Evolutionary conservation across 805 yeast species (phyloP).

Genomic region (Kodamaea laetipori): DNA sequence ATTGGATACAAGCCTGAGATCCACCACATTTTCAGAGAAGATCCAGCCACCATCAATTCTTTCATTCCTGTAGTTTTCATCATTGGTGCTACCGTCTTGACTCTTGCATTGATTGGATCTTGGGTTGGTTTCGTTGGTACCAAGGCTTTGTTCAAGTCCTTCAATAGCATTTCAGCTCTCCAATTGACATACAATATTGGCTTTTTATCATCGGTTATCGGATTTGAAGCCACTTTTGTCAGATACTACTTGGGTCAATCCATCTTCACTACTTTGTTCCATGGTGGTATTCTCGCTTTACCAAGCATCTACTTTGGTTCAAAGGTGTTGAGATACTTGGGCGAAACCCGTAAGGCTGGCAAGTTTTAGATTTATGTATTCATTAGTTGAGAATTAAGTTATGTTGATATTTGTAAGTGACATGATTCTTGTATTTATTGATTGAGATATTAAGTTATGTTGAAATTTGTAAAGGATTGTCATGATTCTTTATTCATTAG

Average conservation of each 20-base stretch:
- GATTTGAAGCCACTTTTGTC: constrained; percentile 55
- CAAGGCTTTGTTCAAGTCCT: constrained; percentile 32
- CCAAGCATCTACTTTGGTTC: constrained; percentile 64
- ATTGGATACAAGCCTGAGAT: constrained; percentile 62
- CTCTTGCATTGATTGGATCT: constrained; percentile 43
- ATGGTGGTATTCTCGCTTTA: constrained; percentile 50
- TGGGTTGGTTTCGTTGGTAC: constrained; percentile 41
- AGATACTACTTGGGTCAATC: constrained; percentile 60
- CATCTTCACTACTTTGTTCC: constrained; percentile 59
- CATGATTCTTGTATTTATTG: too few relatives aligned
- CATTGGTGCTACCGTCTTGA: constrained; percentile 42
- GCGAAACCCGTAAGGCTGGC: constrained; percentile 33
- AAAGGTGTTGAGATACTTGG: constrained; percentile 58
- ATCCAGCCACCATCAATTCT: constrained; percentile 54
- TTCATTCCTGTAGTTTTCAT: constrained; percentile 55
- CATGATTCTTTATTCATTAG: too few relatives aligned
- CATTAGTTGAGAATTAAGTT: too few relatives aligned
- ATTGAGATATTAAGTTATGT: too few relatives aligned
- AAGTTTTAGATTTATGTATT: constrained; percentile 14
- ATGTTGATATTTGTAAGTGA: too few relatives aligned
- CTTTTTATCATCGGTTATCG: constrained; percentile 50
- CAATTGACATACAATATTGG: constrained; percentile 42
- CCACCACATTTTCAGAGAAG: constrained; percentile 57
- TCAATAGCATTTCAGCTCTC: constrained; percentile 36
- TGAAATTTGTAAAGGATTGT: too few relatives aligned